Conservation (phyloP, 306 rosid species). For the Datisca glomerata region DNA sequence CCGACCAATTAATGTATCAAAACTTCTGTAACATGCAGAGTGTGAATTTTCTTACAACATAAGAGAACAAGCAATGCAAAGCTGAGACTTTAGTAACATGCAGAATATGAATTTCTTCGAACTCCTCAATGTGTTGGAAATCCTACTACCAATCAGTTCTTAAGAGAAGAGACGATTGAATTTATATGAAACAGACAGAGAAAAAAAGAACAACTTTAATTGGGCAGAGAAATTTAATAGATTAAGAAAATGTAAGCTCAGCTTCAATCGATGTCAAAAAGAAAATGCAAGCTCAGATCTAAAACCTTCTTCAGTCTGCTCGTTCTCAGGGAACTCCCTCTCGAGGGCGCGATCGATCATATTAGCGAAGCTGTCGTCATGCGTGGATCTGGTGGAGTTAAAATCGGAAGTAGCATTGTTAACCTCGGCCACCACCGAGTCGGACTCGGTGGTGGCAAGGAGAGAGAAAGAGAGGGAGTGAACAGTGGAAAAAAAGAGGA, state of each 20-base stretch:
- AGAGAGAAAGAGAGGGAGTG: conserved; percentile 28
- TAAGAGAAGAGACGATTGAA: conserved; percentile 6
- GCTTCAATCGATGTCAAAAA: conserved; percentile 9
- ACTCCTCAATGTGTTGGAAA: neutral
- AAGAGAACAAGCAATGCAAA: neutral
- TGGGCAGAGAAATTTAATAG: neutral
- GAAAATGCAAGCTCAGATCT: conserved; percentile 21
- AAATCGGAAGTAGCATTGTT: conserved; percentile 35
- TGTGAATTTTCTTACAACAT: neutral
- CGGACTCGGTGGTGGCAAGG: conserved; percentile 18
- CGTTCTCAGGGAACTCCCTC: conserved; percentile 80
- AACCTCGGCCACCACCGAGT: conserved; percentile 21
- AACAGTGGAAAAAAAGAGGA: conserved; percentile 21
- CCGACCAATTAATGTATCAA: too few relatives aligned
- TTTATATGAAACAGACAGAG: neutral
- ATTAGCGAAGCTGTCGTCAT: conserved; percentile 59
- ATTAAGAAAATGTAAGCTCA: neutral
- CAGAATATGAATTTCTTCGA: neutral
- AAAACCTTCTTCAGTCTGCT: conserved; percentile 67
- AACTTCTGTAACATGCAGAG: too few relatives aligned
- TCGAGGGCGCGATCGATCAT: conserved; percentile 93
- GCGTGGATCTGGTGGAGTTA: conserved; percentile 64
- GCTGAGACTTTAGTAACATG: conserved; percentile 1
- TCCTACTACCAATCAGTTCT: conserved; percentile 9
- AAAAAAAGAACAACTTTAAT: neutral